These are phyloP conservation scores for Grosmannia huntii DNA, from an alignment of 2,329 filamentous ascomycete genomes.

Conservation along the genomic window DNA sequence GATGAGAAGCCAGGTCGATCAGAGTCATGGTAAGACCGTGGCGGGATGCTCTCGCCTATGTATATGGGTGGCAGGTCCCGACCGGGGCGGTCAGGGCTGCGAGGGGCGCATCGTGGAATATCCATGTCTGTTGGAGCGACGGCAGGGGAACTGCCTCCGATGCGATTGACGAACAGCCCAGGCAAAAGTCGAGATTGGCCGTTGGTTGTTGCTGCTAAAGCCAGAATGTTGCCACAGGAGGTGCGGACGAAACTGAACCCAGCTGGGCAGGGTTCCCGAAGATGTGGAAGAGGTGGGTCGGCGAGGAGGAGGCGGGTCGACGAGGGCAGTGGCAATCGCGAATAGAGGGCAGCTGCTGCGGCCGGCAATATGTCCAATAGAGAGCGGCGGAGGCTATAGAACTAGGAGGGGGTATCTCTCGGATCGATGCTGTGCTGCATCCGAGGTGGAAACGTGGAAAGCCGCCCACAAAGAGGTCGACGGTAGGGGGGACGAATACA, in stretches of 20 bases:
- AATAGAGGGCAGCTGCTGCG: not conserved
- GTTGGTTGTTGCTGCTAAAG: not conserved
- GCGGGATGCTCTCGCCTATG: slow-evolving; percentile 11
- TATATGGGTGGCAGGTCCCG: slow-evolving; percentile 13
- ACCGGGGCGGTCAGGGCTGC: slow-evolving; percentile 1
- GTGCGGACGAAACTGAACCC: not conserved
- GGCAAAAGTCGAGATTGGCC: not conserved
- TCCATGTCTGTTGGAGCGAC: slow-evolving; percentile 9
- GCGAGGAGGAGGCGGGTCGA: not conserved
- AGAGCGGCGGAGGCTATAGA: not conserved
- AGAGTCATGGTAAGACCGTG: slow-evolving; percentile 4
- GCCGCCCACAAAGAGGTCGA: not conserved
- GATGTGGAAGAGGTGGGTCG: not conserved
- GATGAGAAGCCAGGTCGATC: slow-evolving; percentile 8
- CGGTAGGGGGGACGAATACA: not conserved
- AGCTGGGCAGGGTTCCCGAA: not conserved
- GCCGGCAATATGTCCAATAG: not conserved
- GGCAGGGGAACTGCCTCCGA: not conserved
- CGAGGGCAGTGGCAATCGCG: not conserved
- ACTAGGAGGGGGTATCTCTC: not conserved
- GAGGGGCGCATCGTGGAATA: slow-evolving; percentile 8
- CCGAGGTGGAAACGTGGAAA: not conserved
- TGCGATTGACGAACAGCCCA: not conserved
- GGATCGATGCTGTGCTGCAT: not conserved
- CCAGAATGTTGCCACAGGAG: slow-evolving; percentile 1